Conservation (phyloP, 176 grass and related monocot species). For the Cymbopogon citratus region DNA sequence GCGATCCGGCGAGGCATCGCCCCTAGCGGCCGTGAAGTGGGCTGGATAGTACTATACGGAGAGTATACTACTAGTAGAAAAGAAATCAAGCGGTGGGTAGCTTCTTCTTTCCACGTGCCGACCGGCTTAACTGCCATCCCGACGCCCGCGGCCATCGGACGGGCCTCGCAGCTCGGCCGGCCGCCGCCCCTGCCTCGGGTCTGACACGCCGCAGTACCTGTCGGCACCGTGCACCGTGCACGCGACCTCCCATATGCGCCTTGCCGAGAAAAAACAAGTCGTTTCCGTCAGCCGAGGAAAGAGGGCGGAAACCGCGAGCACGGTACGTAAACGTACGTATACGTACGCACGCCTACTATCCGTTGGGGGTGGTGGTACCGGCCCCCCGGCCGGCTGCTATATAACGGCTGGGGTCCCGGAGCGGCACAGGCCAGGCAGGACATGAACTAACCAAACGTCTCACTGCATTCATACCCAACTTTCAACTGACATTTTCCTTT, state of each 20-base stretch:
- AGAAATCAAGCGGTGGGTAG: neutral
- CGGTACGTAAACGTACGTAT: conserved; percentile 11
- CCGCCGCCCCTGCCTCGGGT: conserved; percentile 32
- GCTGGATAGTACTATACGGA: no score
- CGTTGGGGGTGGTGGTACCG: neutral
- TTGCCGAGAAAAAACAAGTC: neutral
- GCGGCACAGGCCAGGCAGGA: no score
- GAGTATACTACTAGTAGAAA: no score
- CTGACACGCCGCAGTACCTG: neutral
- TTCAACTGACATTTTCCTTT: neutral
- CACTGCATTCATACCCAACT: neutral
- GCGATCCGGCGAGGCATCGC: neutral
- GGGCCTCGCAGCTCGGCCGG: conserved; percentile 32
- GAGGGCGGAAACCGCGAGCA: neutral
- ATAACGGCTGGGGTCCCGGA: neutral
- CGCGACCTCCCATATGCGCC: conserved; percentile 19
- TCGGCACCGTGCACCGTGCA: conserved; percentile 28
- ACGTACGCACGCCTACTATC: conserved; percentile 14
- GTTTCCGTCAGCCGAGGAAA: conserved; percentile 5
- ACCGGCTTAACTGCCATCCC: conserved; percentile 2
- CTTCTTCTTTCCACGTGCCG: conserved; percentile 40
- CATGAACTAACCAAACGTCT: no score
- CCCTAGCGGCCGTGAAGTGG: no score
- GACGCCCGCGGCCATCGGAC: conserved; percentile 32
- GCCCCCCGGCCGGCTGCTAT: neutral